Base-by-base conservation (phyloP, 208 protist genomes). In the Trypanosoma scelopori region DNA sequence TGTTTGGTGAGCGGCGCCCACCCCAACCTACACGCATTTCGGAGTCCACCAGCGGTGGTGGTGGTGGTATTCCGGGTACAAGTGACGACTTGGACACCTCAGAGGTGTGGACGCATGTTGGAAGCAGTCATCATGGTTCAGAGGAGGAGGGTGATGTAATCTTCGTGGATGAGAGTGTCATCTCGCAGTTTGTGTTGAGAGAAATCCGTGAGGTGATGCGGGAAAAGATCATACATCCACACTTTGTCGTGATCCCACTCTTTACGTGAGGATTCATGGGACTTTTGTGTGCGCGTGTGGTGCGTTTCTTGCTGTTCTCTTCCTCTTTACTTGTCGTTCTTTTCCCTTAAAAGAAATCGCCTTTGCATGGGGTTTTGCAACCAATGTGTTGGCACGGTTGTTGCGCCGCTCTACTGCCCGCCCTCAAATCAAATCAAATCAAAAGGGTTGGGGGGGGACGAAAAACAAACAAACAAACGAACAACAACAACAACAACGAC, bases 191-290 rank as follows among this genome's bases (percentile, higher is more conserved):
- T 63, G 71, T 91, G 1, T 58, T 88, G 55, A 73, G 71, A 22
- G 89, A 95, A 68, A 71, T 95, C 30, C 75, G 79, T 16, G 69
- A 80, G 1, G 72, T 90, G 52, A 46, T 95, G 57, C 69, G 81
- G 35, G 78, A 92, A 42, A 86, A 82, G 23, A 63, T 92, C 27
- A 59, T 95, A 25, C 79, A 84, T 0, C 89, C 89, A 11, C 81
- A 95, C 59, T 91, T 75, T 53, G 74, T 95, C 23, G 63, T 43
- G 5, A 59, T 92, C 32, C 84, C 84, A 0, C 23, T 95, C 1
- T 52, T 42, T 61, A 5, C 35, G 0, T 69, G 22, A 66, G 27
- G 5, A 25, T 16, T 23, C 3, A 15, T 45, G 2, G 9, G 22
- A 43, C 23, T 22, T 15, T 12, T 56, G 23, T 18, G 20, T 56